phyloP scores from a whole-genome alignment of 352 stramenopile species.

The Phytophthora litchii region DNA sequence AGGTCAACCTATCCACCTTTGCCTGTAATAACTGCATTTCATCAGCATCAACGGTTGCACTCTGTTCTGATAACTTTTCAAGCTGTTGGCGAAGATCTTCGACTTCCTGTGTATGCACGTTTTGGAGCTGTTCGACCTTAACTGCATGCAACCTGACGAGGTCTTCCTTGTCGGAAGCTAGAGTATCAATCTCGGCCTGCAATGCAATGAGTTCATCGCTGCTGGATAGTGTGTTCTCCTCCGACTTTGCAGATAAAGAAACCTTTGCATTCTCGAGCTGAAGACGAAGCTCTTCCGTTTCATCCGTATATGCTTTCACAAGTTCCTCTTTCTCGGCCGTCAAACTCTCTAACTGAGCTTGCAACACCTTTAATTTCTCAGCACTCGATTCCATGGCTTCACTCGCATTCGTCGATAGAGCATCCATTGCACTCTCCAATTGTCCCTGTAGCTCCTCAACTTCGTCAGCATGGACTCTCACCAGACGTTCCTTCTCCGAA shows the following conservation, averaged over 20 bases:
- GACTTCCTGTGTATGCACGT: conserved; percentile 8
- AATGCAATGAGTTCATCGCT: conserved; percentile 10
- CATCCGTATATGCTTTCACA: conserved; percentile 11
- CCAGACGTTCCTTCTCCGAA: conserved; percentile 27
- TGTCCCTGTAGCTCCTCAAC: conserved; percentile 35
- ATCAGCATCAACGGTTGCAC: conserved; percentile 28
- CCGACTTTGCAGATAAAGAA: not conserved
- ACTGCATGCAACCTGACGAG: not conserved
- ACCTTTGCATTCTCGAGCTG: conserved; percentile 25
- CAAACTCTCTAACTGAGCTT: conserved; percentile 15
- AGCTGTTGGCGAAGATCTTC: conserved; percentile 6
- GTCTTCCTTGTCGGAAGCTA: conserved; percentile 7
- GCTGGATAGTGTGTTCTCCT: not conserved
- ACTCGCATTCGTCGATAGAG: conserved; percentile 9
- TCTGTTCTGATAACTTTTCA: conserved; percentile 9
- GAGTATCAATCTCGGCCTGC: not conserved
- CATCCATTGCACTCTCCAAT: conserved; percentile 31
- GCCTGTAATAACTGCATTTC: conserved; percentile 30
- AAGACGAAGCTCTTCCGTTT: conserved; percentile 26
- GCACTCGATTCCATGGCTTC: conserved; percentile 3
- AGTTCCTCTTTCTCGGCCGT: conserved; percentile 12
- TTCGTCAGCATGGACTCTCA: conserved; percentile 22
- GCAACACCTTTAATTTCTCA: conserved; percentile 22
- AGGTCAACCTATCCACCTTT: conserved; percentile 21
- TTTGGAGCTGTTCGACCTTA: conserved; percentile 7